Evolutionary conservation across 2,329 filamentous ascomycete species (phyloP).

Genomic region (Aurifilum marmelostoma): DNA sequence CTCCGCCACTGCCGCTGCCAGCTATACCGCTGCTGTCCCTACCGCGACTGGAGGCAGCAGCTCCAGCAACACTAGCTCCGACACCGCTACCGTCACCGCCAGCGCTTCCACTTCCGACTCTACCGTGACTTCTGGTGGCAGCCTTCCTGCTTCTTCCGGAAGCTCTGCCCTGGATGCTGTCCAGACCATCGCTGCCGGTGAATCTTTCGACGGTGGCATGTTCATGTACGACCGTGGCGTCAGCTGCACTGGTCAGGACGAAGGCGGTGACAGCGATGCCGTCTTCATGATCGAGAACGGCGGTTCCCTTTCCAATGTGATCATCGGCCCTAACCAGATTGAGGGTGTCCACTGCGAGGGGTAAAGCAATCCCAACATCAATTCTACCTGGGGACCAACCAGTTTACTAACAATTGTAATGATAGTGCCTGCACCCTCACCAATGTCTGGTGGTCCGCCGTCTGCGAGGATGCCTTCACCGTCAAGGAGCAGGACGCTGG

Average conservation of each 20-base stretch:
- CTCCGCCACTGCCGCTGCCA: not conserved
- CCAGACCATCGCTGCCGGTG: constrained; percentile 27
- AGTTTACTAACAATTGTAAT: not conserved
- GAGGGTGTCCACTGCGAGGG: constrained; percentile 54
- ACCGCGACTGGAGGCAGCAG: not conserved
- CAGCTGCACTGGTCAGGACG: constrained; percentile 29
- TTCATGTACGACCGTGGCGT: constrained; percentile 29
- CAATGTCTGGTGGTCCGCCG: constrained; percentile 42
- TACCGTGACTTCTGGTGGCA: constrained; percentile 13
- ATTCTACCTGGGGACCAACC: not conserved
- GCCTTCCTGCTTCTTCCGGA: constrained; percentile 24
- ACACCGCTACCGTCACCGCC: not conserved
- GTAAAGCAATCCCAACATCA: not conserved
- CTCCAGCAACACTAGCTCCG: not conserved
- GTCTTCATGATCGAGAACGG: constrained; percentile 56
- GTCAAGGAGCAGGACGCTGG: constrained; percentile 41
- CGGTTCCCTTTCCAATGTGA: constrained; percentile 54
- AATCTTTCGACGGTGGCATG: constrained; percentile 42
- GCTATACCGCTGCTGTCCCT: not conserved
- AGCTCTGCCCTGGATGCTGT: constrained; percentile 19
- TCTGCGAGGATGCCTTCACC: constrained; percentile 42
- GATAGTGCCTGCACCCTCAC: constrained; percentile 43
- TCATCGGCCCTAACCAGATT: constrained; percentile 52
- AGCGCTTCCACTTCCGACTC: not conserved
- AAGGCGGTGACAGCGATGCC: constrained; percentile 41